Evolutionary conservation across 495 filamentous ascomycete species (phyloP).

Genomic region (Hypomontagnella monticulosa): DNA sequence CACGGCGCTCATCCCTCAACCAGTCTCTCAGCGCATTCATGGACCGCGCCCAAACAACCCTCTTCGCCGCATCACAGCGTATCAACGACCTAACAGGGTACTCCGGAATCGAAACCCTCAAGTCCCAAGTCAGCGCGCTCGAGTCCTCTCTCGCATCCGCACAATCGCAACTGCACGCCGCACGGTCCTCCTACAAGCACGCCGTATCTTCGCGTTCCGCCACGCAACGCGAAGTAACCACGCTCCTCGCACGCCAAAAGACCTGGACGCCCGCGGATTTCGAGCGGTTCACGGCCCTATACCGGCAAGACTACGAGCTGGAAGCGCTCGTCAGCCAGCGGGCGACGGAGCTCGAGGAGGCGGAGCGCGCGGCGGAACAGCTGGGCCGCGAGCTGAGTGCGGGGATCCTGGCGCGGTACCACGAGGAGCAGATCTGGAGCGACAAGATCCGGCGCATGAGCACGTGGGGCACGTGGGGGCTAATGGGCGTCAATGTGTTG

Average conservation of each 20-base stretch:
- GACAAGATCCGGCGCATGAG: conserved; percentile 96
- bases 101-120: conserved; percentile 87
- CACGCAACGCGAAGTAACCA: conserved; percentile 95
- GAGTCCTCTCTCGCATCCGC: conserved; percentile 72
- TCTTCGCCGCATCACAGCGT: conserved; percentile 83
- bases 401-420: conserved; percentile 87
- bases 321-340: conserved; percentile 86
- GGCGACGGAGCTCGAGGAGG: conserved; percentile 71
- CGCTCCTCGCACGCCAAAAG: conserved; percentile 91
- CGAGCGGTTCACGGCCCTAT: conserved; percentile 92
- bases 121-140: conserved; percentile 74
- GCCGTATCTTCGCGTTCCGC: conserved; percentile 81
- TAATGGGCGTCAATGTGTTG: conserved; percentile 96
- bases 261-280: conserved; percentile 88
- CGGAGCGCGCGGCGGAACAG: conserved; percentile 81
- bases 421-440: conserved; percentile 99
- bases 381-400: conserved; percentile 76
- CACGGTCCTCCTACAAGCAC: conserved; percentile 78
- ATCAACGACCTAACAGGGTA: conserved; percentile 96
- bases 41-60: conserved; percentile 86
- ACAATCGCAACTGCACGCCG: conserved; percentile 70
- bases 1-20: conserved; percentile 73
- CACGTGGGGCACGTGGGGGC: conserved; percentile 97
- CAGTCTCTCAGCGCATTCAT: conserved; percentile 80
- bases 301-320: conserved; percentile 90